Evolutionary conservation across 768 basidiomycete genomes (phyloP), one percentile per base, ranked within the genome.

Genomic region (Scleroderma bovista): DNA sequence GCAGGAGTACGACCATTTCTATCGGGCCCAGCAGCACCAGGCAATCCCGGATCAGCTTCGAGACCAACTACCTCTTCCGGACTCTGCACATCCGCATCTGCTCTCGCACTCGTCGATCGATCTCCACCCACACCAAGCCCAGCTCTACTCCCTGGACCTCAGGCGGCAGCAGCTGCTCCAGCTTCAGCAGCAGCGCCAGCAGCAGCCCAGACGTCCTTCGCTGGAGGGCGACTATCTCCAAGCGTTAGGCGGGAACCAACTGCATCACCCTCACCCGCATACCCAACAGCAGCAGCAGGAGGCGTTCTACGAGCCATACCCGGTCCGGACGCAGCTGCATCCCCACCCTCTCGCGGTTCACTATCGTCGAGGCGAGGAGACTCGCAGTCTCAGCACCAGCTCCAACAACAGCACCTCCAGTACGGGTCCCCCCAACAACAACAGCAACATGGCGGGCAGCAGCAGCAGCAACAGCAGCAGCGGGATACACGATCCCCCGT

Each of bases 81-180:
- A 54, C 72, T 77, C 65, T 65, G 72, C 65, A 67, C 74, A 55
- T 72, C 69, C 37, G 75, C 75, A 57, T 72, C 71, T 56, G 70
- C 73, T 61, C 69, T 77, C 68, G 69, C 68, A 61, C 72, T 80
- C 75, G 70, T 73, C 72, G 79, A 80, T 70, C 65, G 69, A 55
- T 56, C 68, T 53, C 62, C 68, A 40, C 8, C 60, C 67, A 29
- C 41, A 43, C 13, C 41, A 29, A 29, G 26, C 26, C 9, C 65
- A 52, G 24, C 64, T 65, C 46, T 79, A 79, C 70, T 74, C 75
- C 57, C 74, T 71, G 70, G 74, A 73, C 53, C 72, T 77, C 56
- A 71, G 69, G 32, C 66, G 70, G 47, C 77, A 77, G 51, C 76
- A 74, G 51, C 48, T 68, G 31, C 67, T 68, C 34, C 72, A 73